These are phyloP conservation scores for Epicoccum sorghinum DNA, from an alignment of 2,329 filamentous ascomycete species.

Conservation along the genomic window DNA sequence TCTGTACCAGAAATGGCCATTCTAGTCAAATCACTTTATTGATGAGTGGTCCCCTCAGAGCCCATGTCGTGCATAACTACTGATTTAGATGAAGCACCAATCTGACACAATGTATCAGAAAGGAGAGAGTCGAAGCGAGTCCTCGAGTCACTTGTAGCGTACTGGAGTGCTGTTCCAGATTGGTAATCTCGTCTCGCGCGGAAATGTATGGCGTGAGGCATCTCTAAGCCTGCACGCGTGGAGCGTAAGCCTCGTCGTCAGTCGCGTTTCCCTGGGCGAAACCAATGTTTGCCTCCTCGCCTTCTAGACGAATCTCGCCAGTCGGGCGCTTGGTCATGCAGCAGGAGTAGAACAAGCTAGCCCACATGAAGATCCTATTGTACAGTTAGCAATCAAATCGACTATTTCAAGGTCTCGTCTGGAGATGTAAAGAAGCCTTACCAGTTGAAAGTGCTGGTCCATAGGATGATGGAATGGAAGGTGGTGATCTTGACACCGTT, in stretches of 20 bases:
- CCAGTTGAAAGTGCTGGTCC: constrained; percentile 35
- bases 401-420: not conserved
- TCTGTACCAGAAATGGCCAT: no score
- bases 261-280: constrained; percentile 16
- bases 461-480: constrained; percentile 27
- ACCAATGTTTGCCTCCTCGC: constrained; percentile 28
- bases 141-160: no score
- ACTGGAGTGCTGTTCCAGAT: no score
- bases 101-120: no score
- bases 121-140: no score
- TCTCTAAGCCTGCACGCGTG: constrained; percentile 25
- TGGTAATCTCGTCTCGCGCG: no score
- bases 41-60: no score
- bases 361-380: constrained; percentile 33
- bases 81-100: no score
- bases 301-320: constrained; percentile 29
- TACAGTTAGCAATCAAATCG: not conserved
- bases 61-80: no score
- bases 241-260: constrained; percentile 26
- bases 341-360: constrained; percentile 34
- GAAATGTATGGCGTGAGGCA: no score
- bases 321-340: constrained; percentile 30
- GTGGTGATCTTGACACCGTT: constrained; percentile 28
- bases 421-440: constrained; percentile 10
- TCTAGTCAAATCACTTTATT: no score